phyloP scores from a whole-genome alignment of 768 basidiomycete genomes.

The Tylopilus intermedius region DNA sequence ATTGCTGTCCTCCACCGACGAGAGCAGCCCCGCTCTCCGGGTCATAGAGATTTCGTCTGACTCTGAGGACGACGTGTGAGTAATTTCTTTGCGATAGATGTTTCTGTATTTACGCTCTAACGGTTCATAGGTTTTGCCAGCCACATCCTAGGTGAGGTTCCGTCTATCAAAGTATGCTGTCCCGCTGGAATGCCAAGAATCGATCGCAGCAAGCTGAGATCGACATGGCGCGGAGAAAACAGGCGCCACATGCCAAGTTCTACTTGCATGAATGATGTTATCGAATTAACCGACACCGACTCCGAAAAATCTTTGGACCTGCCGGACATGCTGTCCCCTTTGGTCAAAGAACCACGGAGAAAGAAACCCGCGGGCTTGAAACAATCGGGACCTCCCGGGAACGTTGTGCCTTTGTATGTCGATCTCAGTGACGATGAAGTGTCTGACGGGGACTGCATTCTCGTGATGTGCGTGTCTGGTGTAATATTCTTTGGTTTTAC shows the following conservation, averaged over 20 bases:
- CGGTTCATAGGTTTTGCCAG: slow-evolving; percentile 7
- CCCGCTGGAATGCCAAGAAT: background rate
- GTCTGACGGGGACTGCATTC: slow-evolving; percentile 35
- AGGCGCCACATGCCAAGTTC: background rate
- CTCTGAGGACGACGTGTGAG: slow-evolving; percentile 38
- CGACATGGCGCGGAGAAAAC: background rate
- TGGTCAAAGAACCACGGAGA: slow-evolving; percentile 12
- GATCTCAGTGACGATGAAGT: slow-evolving; percentile 31
- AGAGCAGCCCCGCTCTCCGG: slow-evolving; percentile 17
- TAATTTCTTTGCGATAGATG: background rate
- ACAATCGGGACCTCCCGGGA: background rate
- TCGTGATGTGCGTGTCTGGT: slow-evolving; percentile 32
- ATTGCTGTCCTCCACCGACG: background rate
- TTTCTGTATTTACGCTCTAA: background rate
- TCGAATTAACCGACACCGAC: slow-evolving; percentile 31
- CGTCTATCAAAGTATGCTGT: background rate
- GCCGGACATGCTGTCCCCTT: slow-evolving; percentile 23
- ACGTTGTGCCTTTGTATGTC: slow-evolving; percentile 22
- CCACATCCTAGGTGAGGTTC: slow-evolving; percentile 10
- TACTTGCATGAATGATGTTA: slow-evolving; percentile 17
- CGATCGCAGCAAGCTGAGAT: slow-evolving; percentile 3
- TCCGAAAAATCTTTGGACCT: slow-evolving; percentile 16
- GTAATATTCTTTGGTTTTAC: background rate
- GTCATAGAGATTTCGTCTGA: slow-evolving; percentile 56
- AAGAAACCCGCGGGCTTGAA: slow-evolving; percentile 4